Conservation (phyloP, 441 rosid genomes). For the Populus hybrid region DNA sequence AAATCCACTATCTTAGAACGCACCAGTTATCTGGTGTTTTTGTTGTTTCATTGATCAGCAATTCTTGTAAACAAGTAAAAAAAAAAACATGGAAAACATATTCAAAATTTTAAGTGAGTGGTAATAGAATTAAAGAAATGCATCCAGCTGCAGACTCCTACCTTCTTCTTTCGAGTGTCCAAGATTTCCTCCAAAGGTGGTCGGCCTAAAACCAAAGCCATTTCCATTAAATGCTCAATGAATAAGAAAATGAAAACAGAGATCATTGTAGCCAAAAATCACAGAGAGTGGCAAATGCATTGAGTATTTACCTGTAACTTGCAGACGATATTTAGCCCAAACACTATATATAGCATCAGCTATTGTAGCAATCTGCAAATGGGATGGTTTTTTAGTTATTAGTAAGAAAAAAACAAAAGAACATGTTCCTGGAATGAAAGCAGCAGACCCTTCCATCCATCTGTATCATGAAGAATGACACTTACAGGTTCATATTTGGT, state of each 20-base stretch:
- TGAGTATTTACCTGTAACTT: slow-evolving; percentile 50
- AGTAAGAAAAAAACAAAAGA: neutral
- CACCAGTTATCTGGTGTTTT: neutral
- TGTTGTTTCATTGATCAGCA: neutral
- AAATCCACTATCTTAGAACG: neutral
- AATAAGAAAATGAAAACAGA: neutral
- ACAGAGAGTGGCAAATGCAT: neutral
- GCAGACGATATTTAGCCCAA: slow-evolving; percentile 90
- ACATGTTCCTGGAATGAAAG: neutral
- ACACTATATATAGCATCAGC: slow-evolving; percentile 69
- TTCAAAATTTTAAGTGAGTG: neutral
- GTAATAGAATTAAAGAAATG: neutral
- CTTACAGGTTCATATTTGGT: slow-evolving; percentile 84
- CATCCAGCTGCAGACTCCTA: slow-evolving; percentile 17
- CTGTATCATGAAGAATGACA: neutral
- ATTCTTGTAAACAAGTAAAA: neutral
- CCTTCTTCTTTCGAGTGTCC: slow-evolving; percentile 75
- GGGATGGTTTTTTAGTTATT: neutral
- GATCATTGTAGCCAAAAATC: neutral
- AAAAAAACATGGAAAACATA: neutral
- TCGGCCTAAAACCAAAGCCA: slow-evolving; percentile 51
- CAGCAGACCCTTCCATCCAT: neutral
- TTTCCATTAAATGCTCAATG: neutral
- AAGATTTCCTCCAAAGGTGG: slow-evolving; percentile 61
- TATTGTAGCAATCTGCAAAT: slow-evolving; percentile 56